phyloP scores from a whole-genome alignment of 768 basidiomycete genomes.

The Hericium alpestre region DNA sequence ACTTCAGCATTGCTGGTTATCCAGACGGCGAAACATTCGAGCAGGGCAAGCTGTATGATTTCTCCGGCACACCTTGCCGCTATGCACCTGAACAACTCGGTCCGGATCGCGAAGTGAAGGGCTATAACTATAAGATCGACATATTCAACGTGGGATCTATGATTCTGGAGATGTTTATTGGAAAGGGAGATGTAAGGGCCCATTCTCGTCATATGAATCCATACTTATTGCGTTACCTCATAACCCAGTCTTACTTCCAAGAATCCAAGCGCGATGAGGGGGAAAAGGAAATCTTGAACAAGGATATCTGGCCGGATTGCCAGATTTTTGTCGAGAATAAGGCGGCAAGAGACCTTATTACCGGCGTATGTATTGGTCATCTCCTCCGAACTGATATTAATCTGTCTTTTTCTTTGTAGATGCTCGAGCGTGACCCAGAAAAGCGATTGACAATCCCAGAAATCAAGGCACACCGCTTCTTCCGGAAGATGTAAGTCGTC shows the following conservation, averaged over 20 bases:
- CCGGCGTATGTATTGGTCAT: neutral
- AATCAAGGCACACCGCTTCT: neutral
- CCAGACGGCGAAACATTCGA: slow-evolving; percentile 11
- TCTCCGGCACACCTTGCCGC: slow-evolving; percentile 32
- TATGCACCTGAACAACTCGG: neutral
- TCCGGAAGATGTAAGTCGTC: neutral
- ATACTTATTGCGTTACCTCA: neutral
- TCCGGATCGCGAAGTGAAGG: slow-evolving; percentile 23
- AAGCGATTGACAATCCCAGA: neutral
- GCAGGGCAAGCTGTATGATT: slow-evolving; percentile 34
- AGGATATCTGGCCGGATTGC: neutral
- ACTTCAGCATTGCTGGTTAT: slow-evolving; percentile 30
- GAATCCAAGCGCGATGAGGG: neutral
- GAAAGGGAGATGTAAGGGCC: neutral
- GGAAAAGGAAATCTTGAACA: neutral
- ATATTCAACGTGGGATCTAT: slow-evolving; percentile 41
- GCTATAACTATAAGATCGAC: slow-evolving; percentile 35
- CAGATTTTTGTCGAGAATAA: neutral
- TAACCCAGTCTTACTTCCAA: neutral
- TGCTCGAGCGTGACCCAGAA: neutral
- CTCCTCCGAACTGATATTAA: neutral
- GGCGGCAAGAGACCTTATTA: neutral
- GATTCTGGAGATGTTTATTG: slow-evolving; percentile 30
- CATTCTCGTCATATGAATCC: neutral
- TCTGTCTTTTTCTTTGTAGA: neutral